phyloP scores from a whole-genome alignment of 352 stramenopile species.

The Phytophthora rubi region DNA sequence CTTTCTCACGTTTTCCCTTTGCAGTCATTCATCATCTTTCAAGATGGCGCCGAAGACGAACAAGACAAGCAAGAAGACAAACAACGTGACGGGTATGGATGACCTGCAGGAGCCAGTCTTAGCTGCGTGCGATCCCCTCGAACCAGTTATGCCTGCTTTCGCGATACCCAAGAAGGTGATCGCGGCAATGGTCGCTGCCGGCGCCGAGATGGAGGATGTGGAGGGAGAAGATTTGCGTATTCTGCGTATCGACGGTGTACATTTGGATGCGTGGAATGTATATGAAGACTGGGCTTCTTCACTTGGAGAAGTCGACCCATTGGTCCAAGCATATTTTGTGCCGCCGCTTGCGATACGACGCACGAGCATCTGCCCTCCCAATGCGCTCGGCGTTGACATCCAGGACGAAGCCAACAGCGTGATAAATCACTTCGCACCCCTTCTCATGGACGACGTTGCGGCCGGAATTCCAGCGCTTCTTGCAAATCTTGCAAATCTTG shows the following conservation, averaged over 20 bases:
- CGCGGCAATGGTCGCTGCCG: slow-evolving; percentile 3
- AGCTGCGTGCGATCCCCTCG: no score
- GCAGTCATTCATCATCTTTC: no score
- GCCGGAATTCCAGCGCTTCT: slow-evolving; percentile 4
- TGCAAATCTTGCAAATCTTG: neutral
- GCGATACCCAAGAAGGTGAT: slow-evolving; percentile 3
- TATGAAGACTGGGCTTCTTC: neutral
- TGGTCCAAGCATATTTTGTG: neutral
- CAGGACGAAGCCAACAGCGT: slow-evolving; percentile 6
- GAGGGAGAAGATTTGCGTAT: neutral
- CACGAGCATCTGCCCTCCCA: neutral
- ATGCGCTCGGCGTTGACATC: neutral
- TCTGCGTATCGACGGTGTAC: slow-evolving; percentile 1
- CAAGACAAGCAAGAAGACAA: no score
- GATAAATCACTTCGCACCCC: slow-evolving; percentile 1
- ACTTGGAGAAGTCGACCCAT: neutral
- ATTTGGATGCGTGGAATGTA: slow-evolving; percentile 2
- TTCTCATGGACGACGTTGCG: neutral
- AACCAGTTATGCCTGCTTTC: neutral
- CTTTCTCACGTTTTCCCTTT: no score
- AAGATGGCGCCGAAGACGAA: no score
- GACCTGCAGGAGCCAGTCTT: no score
- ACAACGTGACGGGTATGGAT: no score
- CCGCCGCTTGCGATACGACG: neutral
- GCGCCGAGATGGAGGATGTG: neutral